These are phyloP conservation scores for Pichia sp. DNA, from an alignment of 1,139 yeast genomes.

Conservation along the genomic window DNA sequence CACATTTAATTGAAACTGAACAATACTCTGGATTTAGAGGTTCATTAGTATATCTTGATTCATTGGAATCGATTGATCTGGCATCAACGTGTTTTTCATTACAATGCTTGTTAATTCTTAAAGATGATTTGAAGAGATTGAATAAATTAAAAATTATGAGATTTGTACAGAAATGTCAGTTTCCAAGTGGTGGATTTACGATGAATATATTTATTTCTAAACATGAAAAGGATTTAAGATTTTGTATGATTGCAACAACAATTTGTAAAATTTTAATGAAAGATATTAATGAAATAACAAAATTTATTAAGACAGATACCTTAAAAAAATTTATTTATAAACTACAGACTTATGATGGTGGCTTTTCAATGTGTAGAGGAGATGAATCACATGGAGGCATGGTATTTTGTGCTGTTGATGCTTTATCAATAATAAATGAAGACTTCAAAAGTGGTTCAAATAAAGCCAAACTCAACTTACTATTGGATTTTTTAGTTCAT, in stretches of 20 bases:
- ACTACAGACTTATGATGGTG: slow-evolving; percentile 58
- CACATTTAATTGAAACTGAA: slow-evolving; percentile 37
- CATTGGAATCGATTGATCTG: slow-evolving; percentile 53
- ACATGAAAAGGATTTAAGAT: slow-evolving; percentile 70
- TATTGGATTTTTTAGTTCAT: slow-evolving; percentile 55
- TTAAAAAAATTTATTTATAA: slow-evolving; percentile 39
- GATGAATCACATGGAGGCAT: slow-evolving; percentile 84
- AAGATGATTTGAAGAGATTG: slow-evolving; percentile 36
- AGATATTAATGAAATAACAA: slow-evolving; percentile 16
- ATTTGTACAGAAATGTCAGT: slow-evolving; percentile 52
- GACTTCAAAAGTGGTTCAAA: not conserved
- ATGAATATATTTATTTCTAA: slow-evolving; percentile 44
- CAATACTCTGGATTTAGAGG: slow-evolving; percentile 48
- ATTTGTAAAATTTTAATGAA: slow-evolving; percentile 51
- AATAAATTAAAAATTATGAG: slow-evolving; percentile 43
- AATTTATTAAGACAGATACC: slow-evolving; percentile 39
- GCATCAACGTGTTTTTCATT: slow-evolving; percentile 68
- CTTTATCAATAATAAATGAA: slow-evolving; percentile 43
- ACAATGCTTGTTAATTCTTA: slow-evolving; percentile 42
- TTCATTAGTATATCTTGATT: slow-evolving; percentile 33
- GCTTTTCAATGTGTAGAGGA: slow-evolving; percentile 44
- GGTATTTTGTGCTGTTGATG: slow-evolving; percentile 78
- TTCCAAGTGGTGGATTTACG: slow-evolving; percentile 47
- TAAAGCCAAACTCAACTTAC: slow-evolving; percentile 24
- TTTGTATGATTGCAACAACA: slow-evolving; percentile 67